Evolutionary conservation across 1,139 yeast genomes (phyloP).

Genomic region (Yamadazyma atmosphaerica): DNA sequence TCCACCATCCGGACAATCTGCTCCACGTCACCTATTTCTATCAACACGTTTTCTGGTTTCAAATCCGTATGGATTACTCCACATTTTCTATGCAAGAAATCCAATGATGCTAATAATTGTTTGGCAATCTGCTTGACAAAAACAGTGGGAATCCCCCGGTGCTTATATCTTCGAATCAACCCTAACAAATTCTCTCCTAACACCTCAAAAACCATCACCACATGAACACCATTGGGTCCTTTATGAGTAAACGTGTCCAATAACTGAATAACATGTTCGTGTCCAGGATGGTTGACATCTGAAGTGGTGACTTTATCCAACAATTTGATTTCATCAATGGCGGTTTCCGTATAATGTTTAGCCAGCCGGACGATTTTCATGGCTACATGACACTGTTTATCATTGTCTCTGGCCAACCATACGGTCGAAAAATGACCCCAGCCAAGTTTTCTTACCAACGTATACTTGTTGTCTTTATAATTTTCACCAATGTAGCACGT

Average conservation of each 20-base stretch:
- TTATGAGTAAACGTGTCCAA: slow-evolving; percentile 65
- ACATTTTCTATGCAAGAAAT: slow-evolving; percentile 78
- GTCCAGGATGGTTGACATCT: slow-evolving; percentile 62
- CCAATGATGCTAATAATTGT: slow-evolving; percentile 74
- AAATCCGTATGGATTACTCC: slow-evolving; percentile 92
- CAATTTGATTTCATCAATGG: slow-evolving; percentile 77
- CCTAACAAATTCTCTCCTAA: slow-evolving; percentile 80
- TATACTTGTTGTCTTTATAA: slow-evolving; percentile 60
- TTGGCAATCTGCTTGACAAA: slow-evolving; percentile 80
- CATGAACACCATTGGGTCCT: slow-evolving; percentile 77
- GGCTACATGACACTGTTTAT: slow-evolving; percentile 67
- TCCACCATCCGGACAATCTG: slow-evolving; percentile 60
- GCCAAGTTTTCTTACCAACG: slow-evolving; percentile 68
- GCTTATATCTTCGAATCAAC: slow-evolving; percentile 64
- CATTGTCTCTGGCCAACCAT: slow-evolving; percentile 56
- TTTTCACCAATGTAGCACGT: slow-evolving; percentile 78
- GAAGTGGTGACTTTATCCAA: slow-evolving; percentile 48
- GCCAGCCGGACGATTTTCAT: slow-evolving; percentile 82
- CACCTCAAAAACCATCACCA: slow-evolving; percentile 87
- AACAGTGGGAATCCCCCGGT: slow-evolving; percentile 71
- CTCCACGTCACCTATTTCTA: slow-evolving; percentile 78
- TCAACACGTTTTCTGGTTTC: slow-evolving; percentile 86
- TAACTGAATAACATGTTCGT: slow-evolving; percentile 61
- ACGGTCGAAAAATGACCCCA: slow-evolving; percentile 57
- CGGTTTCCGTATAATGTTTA: slow-evolving; percentile 77